Evolutionary conservation across 78 protist genomes (phyloP).

Genomic region (Cavenderia fasciculata): DNA sequence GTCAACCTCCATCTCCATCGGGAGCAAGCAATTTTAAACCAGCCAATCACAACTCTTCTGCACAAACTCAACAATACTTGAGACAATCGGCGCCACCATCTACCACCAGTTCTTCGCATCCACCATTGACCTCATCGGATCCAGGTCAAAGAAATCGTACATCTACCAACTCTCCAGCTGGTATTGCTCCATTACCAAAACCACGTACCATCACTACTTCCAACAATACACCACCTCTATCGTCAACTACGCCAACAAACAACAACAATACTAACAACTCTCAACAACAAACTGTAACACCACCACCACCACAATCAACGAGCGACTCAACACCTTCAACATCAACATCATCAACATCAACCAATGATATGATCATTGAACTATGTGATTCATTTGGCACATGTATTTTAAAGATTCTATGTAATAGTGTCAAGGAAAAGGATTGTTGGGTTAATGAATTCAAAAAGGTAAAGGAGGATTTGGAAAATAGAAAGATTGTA

Average conservation of each 20-base stretch:
- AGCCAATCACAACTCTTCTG: neutral
- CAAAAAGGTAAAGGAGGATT: conserved; percentile 60
- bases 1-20: too few relatives aligned
- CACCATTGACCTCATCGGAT: neutral
- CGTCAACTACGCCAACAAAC: neutral
- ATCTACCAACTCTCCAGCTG: neutral
- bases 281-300: neutral
- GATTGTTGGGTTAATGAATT: conserved; percentile 34
- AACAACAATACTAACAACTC: neutral
- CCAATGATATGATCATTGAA: conserved; percentile 32
- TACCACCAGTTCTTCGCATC: neutral
- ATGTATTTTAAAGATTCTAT: conserved; percentile 45
- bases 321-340: neutral
- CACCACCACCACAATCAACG: neutral
- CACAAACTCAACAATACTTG: neutral
- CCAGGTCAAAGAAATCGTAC: neutral
- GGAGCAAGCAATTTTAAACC: neutral
- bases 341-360: neutral
- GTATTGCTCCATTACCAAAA: conserved; percentile 6
- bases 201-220: neutral
- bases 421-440: conserved; percentile 31
- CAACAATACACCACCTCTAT: neutral
- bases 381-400: conserved; percentile 57
- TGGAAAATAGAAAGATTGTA: conserved; percentile 42
- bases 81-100: conserved; percentile 16